Evolutionary conservation across 2,329 filamentous ascomycete species (phyloP), one percentile per base, ranked within the genome.

Genomic region (Dothideomycetes sp.): DNA sequence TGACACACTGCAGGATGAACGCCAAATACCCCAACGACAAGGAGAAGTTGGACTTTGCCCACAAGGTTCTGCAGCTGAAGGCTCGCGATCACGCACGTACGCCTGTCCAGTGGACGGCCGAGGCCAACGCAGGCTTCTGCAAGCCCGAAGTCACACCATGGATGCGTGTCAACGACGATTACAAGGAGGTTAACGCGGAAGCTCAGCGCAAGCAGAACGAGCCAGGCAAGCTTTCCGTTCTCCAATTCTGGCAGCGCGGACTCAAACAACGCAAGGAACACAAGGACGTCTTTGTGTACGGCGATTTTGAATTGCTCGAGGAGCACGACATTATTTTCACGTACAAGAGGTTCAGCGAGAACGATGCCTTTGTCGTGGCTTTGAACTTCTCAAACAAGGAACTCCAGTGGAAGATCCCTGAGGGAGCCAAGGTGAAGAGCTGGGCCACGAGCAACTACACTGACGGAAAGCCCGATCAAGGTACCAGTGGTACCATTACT

Each of bases 51-150:
- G 62, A 61, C 10, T 62, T 68, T 25, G 71, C 69, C 1, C 67
- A 70, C 50, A 57, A 63, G 7, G 64, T 73, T 27, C 62, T 83
- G 37, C 71, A 77, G 47, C 65, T 70, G 44, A 69, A 82, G 20
- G 78, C 71, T 5, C 65, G 78, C 22, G 80, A 84, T 54, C 75
- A 84, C 52, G 70, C 77, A 7, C 68, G 80, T n/a, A 70, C 76
- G 3, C 80, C 80, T 0, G 75, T 85, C 63, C 77, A 80, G 47
- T 84, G 80, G 80, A 68, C 68, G 41, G 64, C 56, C 1, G 61
- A 62, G 0, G 55, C 64, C 1, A 68, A 78, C 47, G 76, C 74
- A 0, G 80, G 80, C 2, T 84, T 84, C 61, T 78, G 76, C 5
- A 58, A 62, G 41, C 48, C 61, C 0, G 63, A 60, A 0, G 65